Base-by-base conservation (phyloP, 2,329 filamentous ascomycete species). In the Verticillium longisporum region DNA sequence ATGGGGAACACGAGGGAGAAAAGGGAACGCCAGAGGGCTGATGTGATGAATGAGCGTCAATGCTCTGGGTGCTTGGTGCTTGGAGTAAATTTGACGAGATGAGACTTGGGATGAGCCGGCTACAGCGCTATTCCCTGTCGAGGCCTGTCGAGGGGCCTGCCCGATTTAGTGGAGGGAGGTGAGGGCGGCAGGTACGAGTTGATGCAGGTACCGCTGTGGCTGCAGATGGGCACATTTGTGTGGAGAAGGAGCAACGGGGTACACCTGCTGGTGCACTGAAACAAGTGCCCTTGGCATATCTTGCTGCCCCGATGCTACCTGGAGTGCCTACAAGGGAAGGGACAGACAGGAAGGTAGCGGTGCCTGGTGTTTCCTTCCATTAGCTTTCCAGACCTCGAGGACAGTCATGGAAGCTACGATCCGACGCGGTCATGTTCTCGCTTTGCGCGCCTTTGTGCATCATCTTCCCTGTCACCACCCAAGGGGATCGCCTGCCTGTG, bases 61-160 rank as follows among this genome's bases (percentile, higher is more conserved):
- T 50, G 41, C 41, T 50, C 41, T 50, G 41, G 7, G 41, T 50
- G 41, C 41, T 50, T 50, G 41, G 41, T 50, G 41, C 41, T 50
- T 50, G 41, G 41, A 50, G 62, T 64, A 62, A 68, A 63, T 60
- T 67, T 67, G 65, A 64, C 63, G 64, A 66, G 65, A 67, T 67
- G 65, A 67, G 64, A 62, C 63, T 37, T 66, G 58, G 59, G 65
- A 64, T 61, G 61, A 64, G 63, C 62, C 60, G 63, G 65, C 60
- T 64, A 60, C 61, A 61, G 61, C 56, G 55, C 55, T 57, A 59
- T 55, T 55, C 54, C 54, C 26, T 55, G 54, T 34, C 32, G 26
- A 55, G 26, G 26, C 54, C 54, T n/a, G 26, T 55, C 54, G 54
- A 26, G 21, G n/a, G 50, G 14, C 54, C 26, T 55, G 54, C 26